Evolutionary conservation across 2,329 filamentous ascomycete genomes (phyloP), one percentile per base, ranked within the genome.

Genomic region (Fusarium musae): DNA sequence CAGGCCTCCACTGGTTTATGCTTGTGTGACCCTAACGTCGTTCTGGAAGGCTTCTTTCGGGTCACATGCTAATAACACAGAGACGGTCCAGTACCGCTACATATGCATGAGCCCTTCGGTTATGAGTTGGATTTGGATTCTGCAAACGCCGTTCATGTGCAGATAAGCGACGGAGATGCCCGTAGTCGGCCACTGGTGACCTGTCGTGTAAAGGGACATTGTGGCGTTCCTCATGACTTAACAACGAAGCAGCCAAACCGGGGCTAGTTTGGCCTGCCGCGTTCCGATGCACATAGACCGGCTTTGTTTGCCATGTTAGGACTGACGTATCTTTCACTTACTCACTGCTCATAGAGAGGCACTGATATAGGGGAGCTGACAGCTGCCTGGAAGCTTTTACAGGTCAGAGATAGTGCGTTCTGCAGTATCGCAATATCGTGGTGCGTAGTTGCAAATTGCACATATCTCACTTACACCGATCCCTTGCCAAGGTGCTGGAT

Each of bases 131-230:
- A 26, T 58, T 43, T 44, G 42, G 42, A 68, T 53, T 54, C 52
- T 47, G 53, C 50, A 56, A 69, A 67, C 70, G 53, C 57, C 66
- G 49, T 54, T 73, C 53, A 67, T 50, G 43, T 75, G 75, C 69
- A 77, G 75, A 76, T 77, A 77, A 77, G 75, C 75, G 75, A 77
- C 72, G 71, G 73, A 76, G 75, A 77, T 77, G 73, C 61, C 74
- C 72, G 72, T 32, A 42, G 47, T 50, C 30, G 49, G 39, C 39
- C 46, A 44, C 28, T 50, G 53, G 56, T 75, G 64, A 69, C 56
- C 56, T 65, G 66, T 67, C 58, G 57, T 71, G 70, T 69, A 54
- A 60, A 54, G 67, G 60, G 63, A 69, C 42, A 60, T 42, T 46
- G 67, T 75, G 70, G 68, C 70, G 68, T 62, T 40, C 52, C 49